A percentile compares a stretch with the other conserved stretches of the same genome.
phyloP scores from a whole-genome alignment of 257 asterid species.

The Verbascum thapsus region DNA sequence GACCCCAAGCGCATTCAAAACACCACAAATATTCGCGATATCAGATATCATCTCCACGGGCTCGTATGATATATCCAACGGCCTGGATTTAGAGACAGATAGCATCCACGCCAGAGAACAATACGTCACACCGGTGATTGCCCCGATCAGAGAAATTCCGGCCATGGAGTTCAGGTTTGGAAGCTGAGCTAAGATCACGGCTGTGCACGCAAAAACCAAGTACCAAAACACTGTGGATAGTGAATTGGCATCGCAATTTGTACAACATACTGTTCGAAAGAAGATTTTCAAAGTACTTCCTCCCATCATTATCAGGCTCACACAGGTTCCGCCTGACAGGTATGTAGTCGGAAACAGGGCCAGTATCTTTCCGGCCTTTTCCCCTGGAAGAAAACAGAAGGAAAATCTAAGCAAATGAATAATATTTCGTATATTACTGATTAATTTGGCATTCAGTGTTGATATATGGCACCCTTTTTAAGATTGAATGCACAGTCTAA shows the following conservation, averaged over 20 bases:
- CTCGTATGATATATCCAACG: conserved; percentile 47
- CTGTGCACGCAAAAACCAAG: conserved; percentile 58
- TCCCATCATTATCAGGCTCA: conserved; percentile 79
- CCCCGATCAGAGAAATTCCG: conserved; percentile 74
- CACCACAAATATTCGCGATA: conserved; percentile 46
- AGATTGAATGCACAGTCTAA: too few relatives aligned
- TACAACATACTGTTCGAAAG: conserved; percentile 49
- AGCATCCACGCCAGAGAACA: conserved; percentile 70
- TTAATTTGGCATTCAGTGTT: too few relatives aligned
- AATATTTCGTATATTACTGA: too few relatives aligned
- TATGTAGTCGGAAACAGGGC: conserved; percentile 80
- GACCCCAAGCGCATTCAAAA: conserved; percentile 77
- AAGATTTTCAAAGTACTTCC: conserved; percentile 72
- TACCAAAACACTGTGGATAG: conserved; percentile 66
- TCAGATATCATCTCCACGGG: conserved; percentile 43
- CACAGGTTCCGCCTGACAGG: conserved; percentile 92
- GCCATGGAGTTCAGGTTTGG: conserved; percentile 91
- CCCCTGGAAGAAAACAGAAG: conserved; percentile 59
- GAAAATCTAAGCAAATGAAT: too few relatives aligned
- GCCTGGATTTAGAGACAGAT: conserved; percentile 60
- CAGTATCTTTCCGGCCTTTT: conserved; percentile 59
- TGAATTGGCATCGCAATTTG: conserved; percentile 34
- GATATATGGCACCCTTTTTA: too few relatives aligned
- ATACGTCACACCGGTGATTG: conserved; percentile 68
- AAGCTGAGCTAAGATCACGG: conserved; percentile 69